A percentile compares a stretch with the other conserved stretches of the same genome.
phyloP scores from a whole-genome alignment of 495 filamentous ascomycete genomes.

The Bacidia rubella region DNA sequence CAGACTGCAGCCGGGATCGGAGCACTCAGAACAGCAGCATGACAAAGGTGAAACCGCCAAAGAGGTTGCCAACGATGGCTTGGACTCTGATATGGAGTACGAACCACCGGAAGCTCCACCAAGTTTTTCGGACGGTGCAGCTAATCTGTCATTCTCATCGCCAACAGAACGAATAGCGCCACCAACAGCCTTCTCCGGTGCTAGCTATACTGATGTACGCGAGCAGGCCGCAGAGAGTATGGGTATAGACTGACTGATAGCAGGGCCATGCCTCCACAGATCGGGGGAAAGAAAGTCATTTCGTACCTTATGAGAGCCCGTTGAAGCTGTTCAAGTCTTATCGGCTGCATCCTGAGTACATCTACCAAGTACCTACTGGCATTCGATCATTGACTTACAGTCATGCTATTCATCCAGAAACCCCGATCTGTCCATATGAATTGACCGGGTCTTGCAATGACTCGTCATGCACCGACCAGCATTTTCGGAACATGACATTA shows the following conservation, averaged over 20 bases:
- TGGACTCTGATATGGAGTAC: constrained; percentile 35
- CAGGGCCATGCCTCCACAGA: neutral
- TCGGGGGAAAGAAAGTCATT: constrained; percentile 21
- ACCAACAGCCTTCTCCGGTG: neutral
- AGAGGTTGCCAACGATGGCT: constrained; percentile 1
- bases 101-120: constrained; percentile 47
- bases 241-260: neutral
- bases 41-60: too few relatives aligned
- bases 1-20: too few relatives aligned
- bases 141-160: neutral
- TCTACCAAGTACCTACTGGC: constrained; percentile 53
- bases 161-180: neutral
- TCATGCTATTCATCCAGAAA: constrained; percentile 64
- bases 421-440: constrained; percentile 61
- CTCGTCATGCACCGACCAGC: constrained; percentile 55
- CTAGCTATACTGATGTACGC: constrained; percentile 4
- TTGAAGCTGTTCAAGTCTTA: constrained; percentile 72
- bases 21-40: neutral
- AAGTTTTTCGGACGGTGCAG: neutral
- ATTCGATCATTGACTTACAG: constrained; percentile 88
- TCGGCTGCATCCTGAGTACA: constrained; percentile 71
- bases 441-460: constrained; percentile 67
- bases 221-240: neutral
- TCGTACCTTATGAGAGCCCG: constrained; percentile 70
- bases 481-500: constrained; percentile 62